Evolutionary conservation across 1,139 yeast species (phyloP).

Genomic region (Magnusiomyces tetraspermus): DNA sequence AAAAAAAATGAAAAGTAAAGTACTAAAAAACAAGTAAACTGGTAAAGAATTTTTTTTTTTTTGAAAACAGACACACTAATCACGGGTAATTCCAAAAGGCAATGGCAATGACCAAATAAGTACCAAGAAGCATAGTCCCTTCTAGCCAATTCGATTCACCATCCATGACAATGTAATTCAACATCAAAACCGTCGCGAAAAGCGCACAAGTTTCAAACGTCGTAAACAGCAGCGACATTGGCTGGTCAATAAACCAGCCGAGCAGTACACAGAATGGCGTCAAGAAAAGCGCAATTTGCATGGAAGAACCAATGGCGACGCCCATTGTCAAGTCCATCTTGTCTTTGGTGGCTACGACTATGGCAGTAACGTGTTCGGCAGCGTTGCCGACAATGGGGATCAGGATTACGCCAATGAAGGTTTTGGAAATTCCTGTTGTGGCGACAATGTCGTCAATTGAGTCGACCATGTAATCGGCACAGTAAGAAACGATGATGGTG

Average conservation of each 20-base stretch:
- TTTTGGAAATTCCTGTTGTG: slow-evolving; percentile 77
- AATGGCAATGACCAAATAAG: slow-evolving; percentile 75
- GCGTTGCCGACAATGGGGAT: slow-evolving; percentile 98
- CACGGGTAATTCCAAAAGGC: slow-evolving; percentile 85
- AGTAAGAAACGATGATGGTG: slow-evolving; percentile 72
- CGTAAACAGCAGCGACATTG: slow-evolving; percentile 85
- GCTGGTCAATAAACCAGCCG: slow-evolving; percentile 85
- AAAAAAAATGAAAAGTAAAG: too few species aligned
- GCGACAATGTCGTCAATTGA: slow-evolving; percentile 85
- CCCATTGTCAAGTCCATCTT: slow-evolving; percentile 97
- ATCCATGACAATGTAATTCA: slow-evolving; percentile 79
- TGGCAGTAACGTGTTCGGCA: slow-evolving; percentile 96
- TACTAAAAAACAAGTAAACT: too few species aligned
- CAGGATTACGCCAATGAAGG: slow-evolving; percentile 86
- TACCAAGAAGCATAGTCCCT: slow-evolving; percentile 83
- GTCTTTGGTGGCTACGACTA: slow-evolving; percentile 87
- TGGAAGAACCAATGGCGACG: slow-evolving; percentile 93
- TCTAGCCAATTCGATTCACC: slow-evolving; percentile 97
- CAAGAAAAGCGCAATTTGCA: slow-evolving; percentile 88
- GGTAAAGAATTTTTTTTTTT: too few species aligned
- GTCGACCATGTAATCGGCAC: slow-evolving; percentile 90
- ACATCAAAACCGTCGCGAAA: slow-evolving; percentile 78
- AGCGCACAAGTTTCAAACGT: slow-evolving; percentile 89
- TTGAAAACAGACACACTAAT: too few species aligned
- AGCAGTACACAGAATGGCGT: slow-evolving; percentile 90